Percentiles rank a stretch among this genome's conserved stretches.
Conservation (phyloP, 2,329 filamentous ascomycete genomes). For the Alternaria triticimaculans region DNA sequence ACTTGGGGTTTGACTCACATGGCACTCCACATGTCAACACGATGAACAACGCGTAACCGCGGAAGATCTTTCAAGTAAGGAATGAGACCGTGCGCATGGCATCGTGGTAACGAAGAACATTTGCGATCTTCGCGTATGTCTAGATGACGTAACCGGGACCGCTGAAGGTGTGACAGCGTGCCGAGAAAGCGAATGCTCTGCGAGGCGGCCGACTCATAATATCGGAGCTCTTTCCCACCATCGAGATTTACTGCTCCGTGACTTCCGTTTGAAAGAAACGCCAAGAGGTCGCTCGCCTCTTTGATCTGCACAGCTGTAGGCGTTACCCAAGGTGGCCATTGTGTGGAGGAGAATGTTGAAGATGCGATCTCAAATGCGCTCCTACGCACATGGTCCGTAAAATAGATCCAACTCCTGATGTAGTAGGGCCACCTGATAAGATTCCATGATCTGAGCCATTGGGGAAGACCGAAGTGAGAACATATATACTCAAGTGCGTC, state of each 20-base stretch:
- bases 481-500: background rate
- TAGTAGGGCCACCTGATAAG: too few relatives aligned
- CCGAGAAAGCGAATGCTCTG: background rate
- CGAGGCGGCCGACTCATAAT: background rate
- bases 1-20: background rate
- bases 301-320: background rate
- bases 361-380: too few relatives aligned
- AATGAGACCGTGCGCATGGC: background rate
- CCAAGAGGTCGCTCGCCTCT: too few relatives aligned
- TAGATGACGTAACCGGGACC: background rate
- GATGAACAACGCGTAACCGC: background rate
- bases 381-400: too few relatives aligned
- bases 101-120: background rate
- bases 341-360: background rate
- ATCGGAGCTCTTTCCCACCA: background rate
- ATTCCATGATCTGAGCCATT: too few relatives aligned
- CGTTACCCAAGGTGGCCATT: background rate
- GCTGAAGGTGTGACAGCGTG: background rate
- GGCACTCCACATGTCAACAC: background rate
- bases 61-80: background rate
- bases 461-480: background rate
- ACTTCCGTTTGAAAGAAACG: too few relatives aligned
- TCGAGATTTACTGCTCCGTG: too few relatives aligned
- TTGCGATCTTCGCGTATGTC: background rate
- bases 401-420: too few relatives aligned